A percentile compares a stretch with the other conserved stretches of the same genome.
phyloP scores from a whole-genome alignment of 2,329 filamentous ascomycete species.

The Ophiosphaerella herpotricha region DNA sequence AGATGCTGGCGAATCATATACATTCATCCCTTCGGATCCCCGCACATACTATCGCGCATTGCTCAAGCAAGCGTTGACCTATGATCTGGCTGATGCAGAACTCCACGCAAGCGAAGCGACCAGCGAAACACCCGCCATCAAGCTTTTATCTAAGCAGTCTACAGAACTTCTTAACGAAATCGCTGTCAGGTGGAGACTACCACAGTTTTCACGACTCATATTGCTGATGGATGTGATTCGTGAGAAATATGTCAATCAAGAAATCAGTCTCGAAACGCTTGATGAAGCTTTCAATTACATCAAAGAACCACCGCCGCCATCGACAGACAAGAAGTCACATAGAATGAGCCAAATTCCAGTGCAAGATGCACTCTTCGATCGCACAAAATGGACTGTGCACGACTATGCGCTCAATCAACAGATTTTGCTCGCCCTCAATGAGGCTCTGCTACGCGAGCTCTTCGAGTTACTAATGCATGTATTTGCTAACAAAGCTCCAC shows the following conservation, averaged over 20 bases:
- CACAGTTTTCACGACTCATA: slow-evolving; percentile 77
- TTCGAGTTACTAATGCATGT: slow-evolving; percentile 86
- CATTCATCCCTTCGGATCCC: slow-evolving; percentile 85
- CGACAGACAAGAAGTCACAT: slow-evolving; percentile 65
- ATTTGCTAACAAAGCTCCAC: slow-evolving; percentile 85
- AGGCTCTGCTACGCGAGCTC: slow-evolving; percentile 81
- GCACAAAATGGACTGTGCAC: slow-evolving; percentile 55
- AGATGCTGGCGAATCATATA: slow-evolving; percentile 69
- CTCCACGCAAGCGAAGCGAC: slow-evolving; percentile 55
- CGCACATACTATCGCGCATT: slow-evolving; percentile 83
- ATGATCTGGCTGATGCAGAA: slow-evolving; percentile 62
- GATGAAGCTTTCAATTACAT: slow-evolving; percentile 82
- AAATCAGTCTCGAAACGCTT: slow-evolving; percentile 79
- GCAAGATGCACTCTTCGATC: slow-evolving; percentile 50
- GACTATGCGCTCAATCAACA: slow-evolving; percentile 69
- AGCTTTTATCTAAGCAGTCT: slow-evolving; percentile 73
- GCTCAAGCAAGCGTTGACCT: slow-evolving; percentile 72
- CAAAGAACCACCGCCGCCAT: slow-evolving; percentile 71
- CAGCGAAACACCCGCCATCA: slow-evolving; percentile 55
- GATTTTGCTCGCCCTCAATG: slow-evolving; percentile 74
- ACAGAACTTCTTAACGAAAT: slow-evolving; percentile 84
- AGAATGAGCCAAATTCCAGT: slow-evolving; percentile 54
- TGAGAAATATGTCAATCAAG: slow-evolving; percentile 82
- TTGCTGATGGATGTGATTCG: slow-evolving; percentile 82
- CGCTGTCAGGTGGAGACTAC: slow-evolving; percentile 85